Evolutionary conservation across 345 rosid genomes (phyloP), one percentile per base, ranked within the genome.

Genomic region (Eutrema yunnanense): DNA sequence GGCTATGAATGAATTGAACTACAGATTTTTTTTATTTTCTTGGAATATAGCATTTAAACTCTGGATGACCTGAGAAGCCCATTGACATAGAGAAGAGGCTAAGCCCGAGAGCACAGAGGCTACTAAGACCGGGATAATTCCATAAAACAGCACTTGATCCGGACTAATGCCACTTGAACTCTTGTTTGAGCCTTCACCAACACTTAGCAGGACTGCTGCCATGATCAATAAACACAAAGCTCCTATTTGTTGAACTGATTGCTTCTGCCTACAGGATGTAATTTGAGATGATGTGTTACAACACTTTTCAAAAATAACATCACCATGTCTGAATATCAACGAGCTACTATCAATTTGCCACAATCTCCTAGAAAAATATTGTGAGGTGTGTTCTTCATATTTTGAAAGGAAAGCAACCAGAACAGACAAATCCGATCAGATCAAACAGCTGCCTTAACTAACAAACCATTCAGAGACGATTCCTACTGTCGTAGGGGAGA

Each of bases 41-140:
- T 46, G 27, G 36, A 34, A 53, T 12, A 43, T 62, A n/a, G 49
- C 26, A 69, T 75, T 38, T 12, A 38, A 68, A 63, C 51, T 10
- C 19, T 69, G 30, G 29, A 67, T 78, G 51, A 87, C 98, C 97
- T 88, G 98, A 74, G 97, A 88, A 79, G 98, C 97, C 97, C 94
- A 96, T 67, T 96, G 98, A 71, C 99, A 92, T 59, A 92, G 82
- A 66, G 96, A 77, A 22, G 99, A 95, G 63, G 98, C 99, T 69
- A 95, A 86, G 75, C 99, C 98, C 16, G 99, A 95, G 68, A 95
- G 98, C 16, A 92, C 87, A 67, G 99, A 95, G 65, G 97, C 99
- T 79, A 78, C 91, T 74, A 92, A 81, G 74, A 96, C 97, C 36
- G 98, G 99, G 71, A 86, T 82, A 70, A 96, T 96, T 46, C 99